Evolutionary conservation across 192 early-diverging fungal genomes (phyloP).

Genomic region (Powellomyces hirtus): DNA sequence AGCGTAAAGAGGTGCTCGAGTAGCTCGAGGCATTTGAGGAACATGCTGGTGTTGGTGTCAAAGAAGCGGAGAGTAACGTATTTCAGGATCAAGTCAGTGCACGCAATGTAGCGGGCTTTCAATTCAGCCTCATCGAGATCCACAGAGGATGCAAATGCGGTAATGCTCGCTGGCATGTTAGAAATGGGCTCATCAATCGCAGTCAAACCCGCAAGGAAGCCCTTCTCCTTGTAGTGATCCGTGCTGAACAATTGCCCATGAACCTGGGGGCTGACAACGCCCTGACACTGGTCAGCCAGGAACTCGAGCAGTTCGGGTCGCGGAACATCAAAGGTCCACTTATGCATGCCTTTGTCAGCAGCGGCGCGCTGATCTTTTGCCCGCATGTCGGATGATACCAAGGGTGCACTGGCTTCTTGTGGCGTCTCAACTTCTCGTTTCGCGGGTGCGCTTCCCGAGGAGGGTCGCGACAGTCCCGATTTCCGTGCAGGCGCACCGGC

Average conservation of each 20-base stretch:
- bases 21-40: conserved; percentile 80
- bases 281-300: conserved; percentile 61
- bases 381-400: conserved; percentile 64
- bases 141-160: background rate
- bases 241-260: conserved; percentile 67
- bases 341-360: conserved; percentile 64
- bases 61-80: conserved; percentile 87
- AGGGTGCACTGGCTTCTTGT: conserved; percentile 32
- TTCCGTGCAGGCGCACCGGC: background rate
- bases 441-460: background rate
- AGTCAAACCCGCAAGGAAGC: conserved; percentile 65
- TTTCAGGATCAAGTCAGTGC: conserved; percentile 78
- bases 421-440: background rate
- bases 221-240: conserved; percentile 86
- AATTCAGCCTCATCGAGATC: conserved; percentile 49
- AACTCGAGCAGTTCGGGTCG: conserved; percentile 62
- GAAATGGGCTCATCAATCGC: conserved; percentile 66
- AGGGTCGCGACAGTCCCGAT: conserved; percentile 3
- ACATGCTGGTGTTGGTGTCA: conserved; percentile 86
- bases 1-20: conserved; percentile 70
- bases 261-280: conserved; percentile 60
- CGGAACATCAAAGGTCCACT: conserved; percentile 70
- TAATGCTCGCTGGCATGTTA: background rate
- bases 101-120: conserved; percentile 61
- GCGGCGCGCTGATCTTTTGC: conserved; percentile 68